Conservation (phyloP, 345 rosid species). For the Brassica napus region Da-Ae NC_063446.1:52083001-52083500, state of each 20-base stretch:
- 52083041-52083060: neutral
- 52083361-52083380: neutral
- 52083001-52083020: neutral
- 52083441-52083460: constrained; percentile 98
- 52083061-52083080: neutral
- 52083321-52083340: constrained; percentile 38
- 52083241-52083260: constrained; percentile 82
- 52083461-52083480: constrained; percentile 85
- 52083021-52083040: neutral
- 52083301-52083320: constrained; percentile 71
- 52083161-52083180: neutral
- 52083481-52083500: constrained; percentile 88
- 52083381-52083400: neutral
- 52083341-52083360: neutral
- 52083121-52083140: neutral
- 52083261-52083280: constrained; percentile 88
- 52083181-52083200: constrained; percentile 4
- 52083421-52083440: constrained; percentile 61
- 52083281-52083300: constrained; percentile 79
- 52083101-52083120: neutral
- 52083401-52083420: constrained; percentile 2
- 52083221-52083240: constrained; percentile 73
- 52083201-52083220: constrained; percentile 66
- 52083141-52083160: neutral
- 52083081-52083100: neutral